Evolutionary conservation across 1,139 yeast genomes (phyloP).

Genomic region (Candida freyschussii): DNA sequence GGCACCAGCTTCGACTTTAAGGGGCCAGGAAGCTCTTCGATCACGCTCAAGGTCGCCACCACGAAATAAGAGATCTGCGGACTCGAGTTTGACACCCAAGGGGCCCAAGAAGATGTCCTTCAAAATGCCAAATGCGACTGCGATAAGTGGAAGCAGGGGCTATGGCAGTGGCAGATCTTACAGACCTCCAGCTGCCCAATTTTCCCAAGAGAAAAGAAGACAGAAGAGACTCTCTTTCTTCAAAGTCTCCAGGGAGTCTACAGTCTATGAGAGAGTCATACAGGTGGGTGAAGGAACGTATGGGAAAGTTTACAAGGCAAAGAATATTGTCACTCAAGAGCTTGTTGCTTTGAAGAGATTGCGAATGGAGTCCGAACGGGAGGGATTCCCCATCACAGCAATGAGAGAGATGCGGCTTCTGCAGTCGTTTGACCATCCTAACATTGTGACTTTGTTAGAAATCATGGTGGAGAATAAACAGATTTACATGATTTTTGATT

Average conservation of each 20-base stretch:
- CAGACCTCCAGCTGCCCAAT: constrained; percentile 8
- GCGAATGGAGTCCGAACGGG: constrained; percentile 81
- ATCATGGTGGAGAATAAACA: constrained; percentile 84
- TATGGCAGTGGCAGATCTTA: constrained; percentile 14
- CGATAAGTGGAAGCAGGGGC: neutral
- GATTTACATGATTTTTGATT: constrained; percentile 88
- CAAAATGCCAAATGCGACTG: constrained; percentile 13
- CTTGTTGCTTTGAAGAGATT: constrained; percentile 80
- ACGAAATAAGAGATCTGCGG: no score
- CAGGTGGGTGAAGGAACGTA: constrained; percentile 82
- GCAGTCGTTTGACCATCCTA: constrained; percentile 81
- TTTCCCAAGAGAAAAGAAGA: constrained; percentile 1
- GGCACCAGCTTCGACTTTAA: no score
- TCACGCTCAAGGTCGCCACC: no score
- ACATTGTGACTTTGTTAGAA: constrained; percentile 76
- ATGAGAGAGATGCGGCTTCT: constrained; percentile 83
- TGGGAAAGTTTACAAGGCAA: constrained; percentile 74
- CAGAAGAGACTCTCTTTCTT: constrained; percentile 15
- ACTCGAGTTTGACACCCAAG: no score
- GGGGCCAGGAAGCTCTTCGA: no score
- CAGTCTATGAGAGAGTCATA: constrained; percentile 32
- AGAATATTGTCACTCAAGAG: constrained; percentile 60
- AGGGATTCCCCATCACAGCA: constrained; percentile 95
- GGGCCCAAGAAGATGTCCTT: constrained; percentile 23
- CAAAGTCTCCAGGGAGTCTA: constrained; percentile 20